Base-by-base conservation (phyloP, 768 basidiomycete genomes). In the Amanita molliuscula region DNA sequence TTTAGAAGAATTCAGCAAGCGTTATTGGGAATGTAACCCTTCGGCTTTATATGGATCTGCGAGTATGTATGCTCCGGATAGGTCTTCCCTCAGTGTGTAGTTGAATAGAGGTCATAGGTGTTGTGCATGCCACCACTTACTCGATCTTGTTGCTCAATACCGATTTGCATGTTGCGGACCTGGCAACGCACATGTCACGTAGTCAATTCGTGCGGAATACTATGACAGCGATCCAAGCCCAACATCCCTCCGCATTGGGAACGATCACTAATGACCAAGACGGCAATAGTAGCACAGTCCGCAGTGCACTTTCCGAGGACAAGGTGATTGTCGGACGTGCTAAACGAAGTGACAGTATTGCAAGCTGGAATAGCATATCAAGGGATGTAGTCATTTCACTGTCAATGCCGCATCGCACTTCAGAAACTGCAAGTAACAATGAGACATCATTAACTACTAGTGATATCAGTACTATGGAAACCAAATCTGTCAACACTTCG, bases 141-240 rank as follows among this genome's bases (percentile, higher is more conserved):
- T 96, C 94, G 2, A 76, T 99, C 34, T 70, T 99, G 0, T 75
- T 98, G 28, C 77, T 98, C 46, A 99, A 99, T 68, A 99, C 96
- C 23, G 96, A 99, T 64, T 76, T 99, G 29, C 95, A 99, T 64
- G 85, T 99, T 45, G 96, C 94, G 28, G 94, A 97, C 33, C 73
- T 96, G 23, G 64, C 79, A 15, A 79, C 76, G 3, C 84, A 89
- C 53, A 99, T 98, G 96, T 93, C 95, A 1, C 79, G 88, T 16
- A 75, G 59, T 47, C 93, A 97, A 60, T 99, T 98, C 64, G 82
- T 98, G 6, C 79, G 83, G 44, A 97, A 98, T 63, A 97, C 94
- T 1, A 76, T 98, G 63, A 68, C 78, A 3, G 85, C 90, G 1
- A 86, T 99, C 49, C 88, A 86, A 59, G 80, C 78, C 62, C 88